These are phyloP conservation scores for Scheffersomyces ergatensis DNA, from an alignment of 805 yeast species.

Conservation along the genomic window DNA sequence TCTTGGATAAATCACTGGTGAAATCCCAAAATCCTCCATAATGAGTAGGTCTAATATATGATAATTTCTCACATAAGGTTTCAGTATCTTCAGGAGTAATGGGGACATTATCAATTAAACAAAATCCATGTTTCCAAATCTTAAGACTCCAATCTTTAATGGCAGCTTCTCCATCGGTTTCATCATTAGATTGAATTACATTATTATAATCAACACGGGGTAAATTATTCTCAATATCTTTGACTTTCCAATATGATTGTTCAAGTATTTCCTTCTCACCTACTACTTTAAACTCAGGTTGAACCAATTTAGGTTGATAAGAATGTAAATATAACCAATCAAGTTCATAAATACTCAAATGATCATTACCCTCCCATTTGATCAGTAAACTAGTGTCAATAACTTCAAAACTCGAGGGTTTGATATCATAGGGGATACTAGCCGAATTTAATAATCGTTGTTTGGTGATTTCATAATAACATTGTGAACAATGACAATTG, in stretches of 20 bases:
- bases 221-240: constrained; percentile 32
- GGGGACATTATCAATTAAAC: constrained; percentile 61
- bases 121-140: constrained; percentile 58
- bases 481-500: constrained; percentile 55
- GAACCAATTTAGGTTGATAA: constrained; percentile 48
- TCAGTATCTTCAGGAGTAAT: constrained; percentile 59
- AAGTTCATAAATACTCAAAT: constrained; percentile 33
- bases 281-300: constrained; percentile 20
- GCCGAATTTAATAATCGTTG: constrained; percentile 60
- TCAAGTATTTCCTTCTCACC: constrained; percentile 28
- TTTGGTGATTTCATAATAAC: constrained; percentile 54
- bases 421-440: constrained; percentile 30
- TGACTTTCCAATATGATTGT: constrained; percentile 44
- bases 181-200: constrained; percentile 37
- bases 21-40: constrained; percentile 84
- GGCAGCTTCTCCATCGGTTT: constrained; percentile 35
- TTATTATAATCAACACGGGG: constrained; percentile 49
- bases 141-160: constrained; percentile 55
- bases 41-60: constrained; percentile 65
- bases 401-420: constrained; percentile 11
- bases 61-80: constrained; percentile 51
- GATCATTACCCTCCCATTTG: constrained; percentile 41
- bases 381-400: constrained; percentile 14
- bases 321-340: constrained; percentile 50
- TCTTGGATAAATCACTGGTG: constrained; percentile 63